phyloP scores from a whole-genome alignment of 257 asterid species.

The Lavandula angustifolia region DNA sequence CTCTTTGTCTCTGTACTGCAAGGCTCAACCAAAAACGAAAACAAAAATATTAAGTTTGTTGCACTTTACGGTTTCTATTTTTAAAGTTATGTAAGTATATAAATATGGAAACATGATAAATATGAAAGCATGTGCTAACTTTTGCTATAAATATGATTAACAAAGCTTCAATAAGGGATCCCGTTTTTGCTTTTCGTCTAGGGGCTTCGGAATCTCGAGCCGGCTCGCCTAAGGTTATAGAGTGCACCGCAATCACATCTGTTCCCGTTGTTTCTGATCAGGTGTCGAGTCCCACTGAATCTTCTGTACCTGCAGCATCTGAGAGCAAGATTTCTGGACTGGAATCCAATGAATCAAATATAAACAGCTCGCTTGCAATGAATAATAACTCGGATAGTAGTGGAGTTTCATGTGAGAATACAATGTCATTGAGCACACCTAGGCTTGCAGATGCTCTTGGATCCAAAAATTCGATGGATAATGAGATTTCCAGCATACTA shows the following conservation, averaged over 20 bases:
- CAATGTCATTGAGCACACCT: constrained; percentile 34
- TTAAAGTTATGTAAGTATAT: no score
- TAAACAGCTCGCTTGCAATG: constrained; percentile 29
- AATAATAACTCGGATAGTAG: constrained; percentile 49
- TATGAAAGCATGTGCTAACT: no score
- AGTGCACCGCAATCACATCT: constrained; percentile 57
- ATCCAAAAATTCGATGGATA: constrained; percentile 49
- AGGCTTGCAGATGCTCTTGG: constrained; percentile 43
- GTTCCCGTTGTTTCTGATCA: constrained; percentile 55
- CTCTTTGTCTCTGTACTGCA: no score
- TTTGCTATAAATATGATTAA: no score
- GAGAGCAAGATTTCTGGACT: no score
- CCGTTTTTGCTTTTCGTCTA: no score
- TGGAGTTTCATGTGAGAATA: constrained; percentile 52
- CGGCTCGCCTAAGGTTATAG: constrained; percentile 71
- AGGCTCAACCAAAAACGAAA: no score
- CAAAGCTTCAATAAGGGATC: no score
- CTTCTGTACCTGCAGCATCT: constrained; percentile 42
- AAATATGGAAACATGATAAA: no score
- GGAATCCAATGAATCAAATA: constrained; percentile 49
- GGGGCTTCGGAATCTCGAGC: no score
- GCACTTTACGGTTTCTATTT: no score
- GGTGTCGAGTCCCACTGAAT: constrained; percentile 48
- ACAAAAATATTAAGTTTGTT: no score
- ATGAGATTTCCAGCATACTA: constrained; percentile 47